Evolutionary conservation across 1,139 yeast species (phyloP), one percentile per base, ranked within the genome.

Genomic region (Kurtzmaniella natalensis): DNA sequence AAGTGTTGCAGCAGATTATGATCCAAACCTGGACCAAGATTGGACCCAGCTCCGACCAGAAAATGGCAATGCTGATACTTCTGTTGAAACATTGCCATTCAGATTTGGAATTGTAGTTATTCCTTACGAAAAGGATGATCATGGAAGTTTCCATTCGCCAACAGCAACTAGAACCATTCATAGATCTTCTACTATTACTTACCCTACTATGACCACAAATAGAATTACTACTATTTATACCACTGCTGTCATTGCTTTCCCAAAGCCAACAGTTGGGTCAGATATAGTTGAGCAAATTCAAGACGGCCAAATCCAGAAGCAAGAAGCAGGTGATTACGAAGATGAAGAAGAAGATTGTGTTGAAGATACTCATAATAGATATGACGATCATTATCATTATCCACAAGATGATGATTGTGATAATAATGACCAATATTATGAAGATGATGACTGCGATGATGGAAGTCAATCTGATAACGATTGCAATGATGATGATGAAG

Each of bases 81-180:
- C 57, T 25, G 37, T 43, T 30, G 44, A 43, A 11, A 44, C 61
- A 7, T 48, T 61, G 26, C 64, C 62, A 2, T 63, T 57, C 35
- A 39, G 46, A 6, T 62, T 64, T 45, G 70, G 70, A 2, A 44
- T 64, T 31, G 61, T 59, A 20, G 68, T 61, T n/a, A 53, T 50
- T 29, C 58, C 59, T 2, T 49, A 44, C 34, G 35, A 35, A 5
- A 27, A 45, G 6, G 47, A 48, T 32, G 50, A 46, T 17, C 46
- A 44, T 7, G 52, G 53, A 5, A 50, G 38, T 18, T 41, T 33
- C 27, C 36, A 39, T 16, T 45, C 35, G 25, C 51, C 53, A 13
- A 31, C 20, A 18, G 39, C 22, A 33, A 38, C 19, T 18, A 19
- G 29, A n/a, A 10, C 35, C 9, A 34, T 47, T 33, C 44, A 45